These are phyloP conservation scores for Acephala macrosclerotiorum DNA, from an alignment of 2,329 filamentous ascomycete species.

Conservation along the genomic window DNA sequence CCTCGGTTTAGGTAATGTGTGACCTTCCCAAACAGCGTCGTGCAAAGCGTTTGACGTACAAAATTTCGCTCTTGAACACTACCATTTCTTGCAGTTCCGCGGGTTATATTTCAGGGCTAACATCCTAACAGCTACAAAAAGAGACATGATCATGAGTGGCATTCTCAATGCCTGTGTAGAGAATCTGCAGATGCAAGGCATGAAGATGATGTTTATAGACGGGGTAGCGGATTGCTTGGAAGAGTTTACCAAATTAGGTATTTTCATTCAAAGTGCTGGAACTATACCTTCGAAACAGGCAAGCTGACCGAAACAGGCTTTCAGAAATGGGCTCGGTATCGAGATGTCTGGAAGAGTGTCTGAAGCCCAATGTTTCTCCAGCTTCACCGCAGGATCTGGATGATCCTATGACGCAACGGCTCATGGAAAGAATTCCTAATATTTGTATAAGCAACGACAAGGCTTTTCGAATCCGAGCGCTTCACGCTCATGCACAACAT, in stretches of 20 bases:
- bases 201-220: constrained; percentile 63
- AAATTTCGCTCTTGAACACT: background rate
- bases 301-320: constrained; percentile 54
- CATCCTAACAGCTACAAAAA: constrained; percentile 22
- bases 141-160: constrained; percentile 59
- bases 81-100: background rate
- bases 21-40: background rate
- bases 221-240: constrained; percentile 59
- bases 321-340: constrained; percentile 64
- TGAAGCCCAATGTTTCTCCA: background rate
- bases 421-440: background rate
- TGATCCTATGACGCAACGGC: background rate
- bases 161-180: constrained; percentile 61
- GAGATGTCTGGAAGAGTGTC: constrained; percentile 58
- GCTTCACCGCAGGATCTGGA: background rate
- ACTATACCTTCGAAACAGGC: background rate
- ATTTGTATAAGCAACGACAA: constrained; percentile 7
- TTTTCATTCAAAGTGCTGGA: constrained; percentile 33
- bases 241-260: constrained; percentile 60
- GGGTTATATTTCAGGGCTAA: constrained; percentile 15
- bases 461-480: background rate
- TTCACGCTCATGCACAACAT: background rate
- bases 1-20: background rate
- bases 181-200: constrained; percentile 55
- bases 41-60: background rate